Evolutionary conservation across 2,329 filamentous ascomycete species (phyloP).

Genomic region (Hortaea sp.): DNA sequence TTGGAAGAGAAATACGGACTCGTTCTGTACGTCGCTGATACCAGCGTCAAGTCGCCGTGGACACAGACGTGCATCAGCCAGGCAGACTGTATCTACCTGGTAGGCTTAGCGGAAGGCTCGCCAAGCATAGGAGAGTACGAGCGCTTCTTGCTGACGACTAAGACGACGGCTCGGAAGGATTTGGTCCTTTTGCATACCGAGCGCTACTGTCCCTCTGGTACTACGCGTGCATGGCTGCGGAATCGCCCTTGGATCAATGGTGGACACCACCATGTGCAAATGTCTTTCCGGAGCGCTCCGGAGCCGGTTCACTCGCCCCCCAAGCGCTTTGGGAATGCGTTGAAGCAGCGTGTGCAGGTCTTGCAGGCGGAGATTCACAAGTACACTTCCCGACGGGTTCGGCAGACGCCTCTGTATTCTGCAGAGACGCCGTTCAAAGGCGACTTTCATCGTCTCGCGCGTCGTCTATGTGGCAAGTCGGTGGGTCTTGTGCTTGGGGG

Average conservation of each 20-base stretch:
- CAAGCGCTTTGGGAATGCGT: constrained; percentile 69
- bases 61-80: constrained; percentile 96
- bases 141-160: constrained; percentile 89
- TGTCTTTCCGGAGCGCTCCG: constrained; percentile 69
- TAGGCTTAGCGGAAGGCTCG: constrained; percentile 82
- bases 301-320: constrained; percentile 68
- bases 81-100: constrained; percentile 88
- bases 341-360: constrained; percentile 90
- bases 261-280: constrained; percentile 94
- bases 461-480: constrained; percentile 84
- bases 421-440: constrained; percentile 90
- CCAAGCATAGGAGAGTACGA: constrained; percentile 93
- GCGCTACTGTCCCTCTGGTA: constrained; percentile 71
- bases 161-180: constrained; percentile 90
- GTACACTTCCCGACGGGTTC: constrained; percentile 88
- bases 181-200: constrained; percentile 83
- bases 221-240: constrained; percentile 75
- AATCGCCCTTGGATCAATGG: constrained; percentile 98
- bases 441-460: constrained; percentile 86
- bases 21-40: constrained; percentile 92
- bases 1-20: constrained; percentile 95
- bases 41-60: constrained; percentile 94
- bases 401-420: constrained; percentile 79
- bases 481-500: constrained; percentile 90
- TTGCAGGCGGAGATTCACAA: constrained; percentile 96